A percentile compares a stretch with the other conserved stretches of the same genome.
phyloP scores from a whole-genome alignment of 2,329 filamentous ascomycete genomes.

The Fusarium ambrosium region DNA sequence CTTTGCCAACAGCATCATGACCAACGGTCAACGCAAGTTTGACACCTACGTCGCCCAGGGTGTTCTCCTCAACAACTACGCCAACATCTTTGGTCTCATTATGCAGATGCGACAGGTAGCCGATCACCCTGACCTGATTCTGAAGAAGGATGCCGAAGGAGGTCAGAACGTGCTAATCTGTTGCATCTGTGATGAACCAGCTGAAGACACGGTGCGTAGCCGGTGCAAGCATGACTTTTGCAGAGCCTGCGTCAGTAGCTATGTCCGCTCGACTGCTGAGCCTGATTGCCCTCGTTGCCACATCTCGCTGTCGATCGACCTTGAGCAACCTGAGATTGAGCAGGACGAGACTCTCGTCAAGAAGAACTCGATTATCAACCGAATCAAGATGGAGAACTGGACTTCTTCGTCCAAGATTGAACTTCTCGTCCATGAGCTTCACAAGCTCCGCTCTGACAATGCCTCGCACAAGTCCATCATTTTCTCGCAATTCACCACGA shows the following conservation, averaged over 20 bases:
- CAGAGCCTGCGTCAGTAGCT: constrained; percentile 57
- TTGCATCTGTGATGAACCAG: constrained; percentile 95
- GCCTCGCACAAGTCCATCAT: constrained; percentile 97
- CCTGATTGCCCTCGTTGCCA: constrained; percentile 92
- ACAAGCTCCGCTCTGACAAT: constrained; percentile 91
- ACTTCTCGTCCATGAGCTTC: constrained; percentile 92
- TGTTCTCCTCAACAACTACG: constrained; percentile 96
- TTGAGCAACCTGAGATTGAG: constrained; percentile 95
- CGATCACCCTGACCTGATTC: constrained; percentile 92
- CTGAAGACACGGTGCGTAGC: constrained; percentile 93
- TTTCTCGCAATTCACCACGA: constrained; percentile 96
- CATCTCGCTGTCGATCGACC: constrained; percentile 88
- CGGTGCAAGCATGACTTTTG: constrained; percentile 86
- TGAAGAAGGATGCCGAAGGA: constrained; percentile 88
- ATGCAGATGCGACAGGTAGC: constrained; percentile 99
- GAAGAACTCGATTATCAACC: constrained; percentile 97
- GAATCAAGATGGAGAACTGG: constrained; percentile 99
- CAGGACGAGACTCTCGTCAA: constrained; percentile 89
- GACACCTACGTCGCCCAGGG: constrained; percentile 96
- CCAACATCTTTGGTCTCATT: constrained; percentile 98
- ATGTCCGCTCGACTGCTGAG: constrained; percentile 82
- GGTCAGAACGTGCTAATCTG: constrained; percentile 93
- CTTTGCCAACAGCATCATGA: constrained; percentile 96
- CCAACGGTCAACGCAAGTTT: constrained; percentile 87
- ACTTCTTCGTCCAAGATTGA: constrained; percentile 99